phyloP scores from a whole-genome alignment of 805 yeast species.

The Jamesozyma hellenica region DNA sequence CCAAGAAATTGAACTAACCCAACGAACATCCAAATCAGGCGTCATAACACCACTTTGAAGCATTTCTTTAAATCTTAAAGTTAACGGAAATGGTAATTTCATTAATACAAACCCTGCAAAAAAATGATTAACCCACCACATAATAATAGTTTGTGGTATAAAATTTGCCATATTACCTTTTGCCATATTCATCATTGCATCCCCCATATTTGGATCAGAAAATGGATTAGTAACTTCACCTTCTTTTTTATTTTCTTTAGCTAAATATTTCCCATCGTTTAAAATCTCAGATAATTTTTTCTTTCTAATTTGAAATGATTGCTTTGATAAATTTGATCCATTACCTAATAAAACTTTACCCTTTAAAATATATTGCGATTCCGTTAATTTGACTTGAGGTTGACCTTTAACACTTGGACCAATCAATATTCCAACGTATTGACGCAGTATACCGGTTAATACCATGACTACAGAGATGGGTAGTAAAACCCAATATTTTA shows the following conservation, averaged over 20 bases:
- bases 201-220: conserved; percentile 60
- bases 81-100: conserved; percentile 86
- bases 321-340: conserved; percentile 39
- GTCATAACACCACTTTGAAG: conserved; percentile 81
- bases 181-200: conserved; percentile 64
- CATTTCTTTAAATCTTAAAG: conserved; percentile 84
- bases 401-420: conserved; percentile 48
- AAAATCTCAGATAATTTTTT: conserved; percentile 39
- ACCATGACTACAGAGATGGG: conserved; percentile 91
- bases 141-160: conserved; percentile 83
- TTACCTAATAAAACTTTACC: conserved; percentile 50
- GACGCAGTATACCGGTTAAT: conserved; percentile 69
- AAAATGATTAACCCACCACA: conserved; percentile 94
- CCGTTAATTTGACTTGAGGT: conserved; percentile 42
- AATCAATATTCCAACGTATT: conserved; percentile 52
- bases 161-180: conserved; percentile 75
- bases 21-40: conserved; percentile 74
- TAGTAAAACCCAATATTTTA: conserved; percentile 80
- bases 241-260: conserved; percentile 33
- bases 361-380: conserved; percentile 53
- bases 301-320: conserved; percentile 47
- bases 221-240: conserved; percentile 46
- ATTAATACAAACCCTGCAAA: conserved; percentile 84
- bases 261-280: conserved; percentile 44
- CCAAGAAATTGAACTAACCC: conserved; percentile 94